Evolutionary conservation across 495 filamentous ascomycete species (phyloP).

Genomic region (Penicillium lividum): DNA sequence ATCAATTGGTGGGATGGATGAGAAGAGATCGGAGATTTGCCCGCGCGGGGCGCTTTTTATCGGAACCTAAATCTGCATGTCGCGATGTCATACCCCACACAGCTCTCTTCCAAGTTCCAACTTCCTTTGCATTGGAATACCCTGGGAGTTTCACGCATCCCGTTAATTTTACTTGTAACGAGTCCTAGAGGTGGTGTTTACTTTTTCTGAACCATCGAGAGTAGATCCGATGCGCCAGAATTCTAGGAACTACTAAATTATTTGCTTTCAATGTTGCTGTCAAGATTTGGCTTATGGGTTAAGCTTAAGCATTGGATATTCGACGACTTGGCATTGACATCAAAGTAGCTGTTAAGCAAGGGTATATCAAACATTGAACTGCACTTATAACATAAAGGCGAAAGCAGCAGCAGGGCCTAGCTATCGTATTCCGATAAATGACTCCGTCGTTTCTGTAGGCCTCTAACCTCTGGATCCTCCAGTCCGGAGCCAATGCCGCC

Average conservation of each 20-base stretch:
- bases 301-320: background rate
- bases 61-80: slow-evolving; percentile 2
- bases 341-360: slow-evolving; percentile 1
- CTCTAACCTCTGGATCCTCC: slow-evolving; percentile 34
- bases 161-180: no score
- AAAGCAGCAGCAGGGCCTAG: slow-evolving; percentile 2
- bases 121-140: no score
- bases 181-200: no score
- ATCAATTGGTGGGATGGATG: slow-evolving; percentile 20
- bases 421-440: slow-evolving; percentile 27
- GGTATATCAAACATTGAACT: slow-evolving; percentile 6
- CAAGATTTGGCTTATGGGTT: background rate
- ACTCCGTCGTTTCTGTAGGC: slow-evolving; percentile 40
- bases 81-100: background rate
- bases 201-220: no score
- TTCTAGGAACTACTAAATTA: no score
- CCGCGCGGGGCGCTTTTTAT: slow-evolving; percentile 15
- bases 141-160: no score
- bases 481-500: slow-evolving; percentile 35
- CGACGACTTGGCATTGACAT: slow-evolving; percentile 14
- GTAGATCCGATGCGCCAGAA: no score
- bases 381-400: background rate
- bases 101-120: no score
- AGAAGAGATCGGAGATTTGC: slow-evolving; percentile 23
- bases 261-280: no score